Percentiles rank a stretch among this genome's conserved stretches.
These are phyloP conservation scores for Nasturtium officinale DNA, from an alignment of 345 rosid genomes.

Conservation along the genomic window DNA sequence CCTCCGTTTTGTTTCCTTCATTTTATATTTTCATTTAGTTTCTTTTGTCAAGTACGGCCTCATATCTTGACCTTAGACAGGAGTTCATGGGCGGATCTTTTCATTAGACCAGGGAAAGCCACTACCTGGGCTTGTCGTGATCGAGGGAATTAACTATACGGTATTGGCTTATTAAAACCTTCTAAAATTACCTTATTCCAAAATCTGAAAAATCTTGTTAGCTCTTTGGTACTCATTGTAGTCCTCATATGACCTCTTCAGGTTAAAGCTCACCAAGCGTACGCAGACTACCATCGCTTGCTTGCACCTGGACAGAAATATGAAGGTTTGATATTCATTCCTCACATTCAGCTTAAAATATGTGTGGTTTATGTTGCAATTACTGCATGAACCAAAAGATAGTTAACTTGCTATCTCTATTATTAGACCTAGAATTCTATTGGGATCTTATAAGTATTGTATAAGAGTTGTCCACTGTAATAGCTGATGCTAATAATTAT, in stretches of 20 bases:
- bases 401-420: background rate
- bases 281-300: conserved; percentile 79
- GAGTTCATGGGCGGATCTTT: conserved; percentile 88
- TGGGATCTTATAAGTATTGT: background rate
- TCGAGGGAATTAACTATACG: conserved; percentile 80
- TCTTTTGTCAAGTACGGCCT: conserved; percentile 11
- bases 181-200: background rate
- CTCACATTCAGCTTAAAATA: background rate
- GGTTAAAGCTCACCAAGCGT: conserved; percentile 65
- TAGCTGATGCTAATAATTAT: background rate
- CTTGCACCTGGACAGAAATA: conserved; percentile 70
- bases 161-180: conserved; percentile 39
- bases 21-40: background rate
- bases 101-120: conserved; percentile 80
- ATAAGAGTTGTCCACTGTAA: background rate
- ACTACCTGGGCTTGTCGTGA: conserved; percentile 62
- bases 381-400: background rate
- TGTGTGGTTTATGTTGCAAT: background rate
- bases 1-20: background rate
- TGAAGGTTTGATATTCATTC: conserved; percentile 60
- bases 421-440: background rate
- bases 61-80: conserved; percentile 55
- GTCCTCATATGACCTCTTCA: conserved; percentile 43
- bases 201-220: background rate
- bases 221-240: conserved; percentile 2